phyloP scores from a whole-genome alignment of 1,284 basidiomycete genomes.

The Flammula alnicola region DNA sequence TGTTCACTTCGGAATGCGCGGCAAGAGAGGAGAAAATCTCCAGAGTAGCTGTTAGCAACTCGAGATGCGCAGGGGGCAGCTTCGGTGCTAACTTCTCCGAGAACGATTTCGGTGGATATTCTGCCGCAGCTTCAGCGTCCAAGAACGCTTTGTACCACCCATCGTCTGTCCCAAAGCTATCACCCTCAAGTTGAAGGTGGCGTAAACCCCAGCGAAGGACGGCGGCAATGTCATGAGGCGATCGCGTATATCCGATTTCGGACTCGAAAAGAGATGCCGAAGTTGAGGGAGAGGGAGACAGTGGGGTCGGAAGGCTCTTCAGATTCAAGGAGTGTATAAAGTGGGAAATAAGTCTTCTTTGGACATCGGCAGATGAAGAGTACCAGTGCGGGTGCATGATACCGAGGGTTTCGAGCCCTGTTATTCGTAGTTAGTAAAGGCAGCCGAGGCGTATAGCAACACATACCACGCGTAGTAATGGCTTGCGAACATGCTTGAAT shows the following conservation, averaged over 20 bases:
- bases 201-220: conserved; percentile 80
- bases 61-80: conserved; percentile 58
- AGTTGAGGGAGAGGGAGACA: conserved; percentile 50
- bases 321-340: conserved; percentile 67
- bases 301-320: conserved; percentile 47
- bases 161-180: conserved; percentile 61
- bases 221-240: conserved; percentile 74
- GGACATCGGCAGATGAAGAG: conserved; percentile 67
- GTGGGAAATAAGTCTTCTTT: conserved; percentile 70
- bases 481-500: conserved; percentile 67
- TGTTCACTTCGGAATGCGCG: conserved; percentile 69
- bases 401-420: conserved; percentile 75
- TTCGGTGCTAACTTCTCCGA: conserved; percentile 60
- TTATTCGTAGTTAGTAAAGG: conserved; percentile 3
- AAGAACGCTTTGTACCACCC: conserved; percentile 70
- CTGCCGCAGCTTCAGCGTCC: conserved; percentile 56
- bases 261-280: conserved; percentile 57
- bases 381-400: conserved; percentile 84
- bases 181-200: conserved; percentile 63
- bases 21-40: conserved; percentile 70
- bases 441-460: not conserved
- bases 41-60: conserved; percentile 59
- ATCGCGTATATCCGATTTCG: conserved; percentile 64
- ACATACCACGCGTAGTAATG: conserved; percentile 64
- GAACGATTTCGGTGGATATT: conserved; percentile 65